These are phyloP conservation scores for Beta corolliflora DNA, from an alignment of 179 eudicot genomes.

Conservation along the genomic window DNA sequence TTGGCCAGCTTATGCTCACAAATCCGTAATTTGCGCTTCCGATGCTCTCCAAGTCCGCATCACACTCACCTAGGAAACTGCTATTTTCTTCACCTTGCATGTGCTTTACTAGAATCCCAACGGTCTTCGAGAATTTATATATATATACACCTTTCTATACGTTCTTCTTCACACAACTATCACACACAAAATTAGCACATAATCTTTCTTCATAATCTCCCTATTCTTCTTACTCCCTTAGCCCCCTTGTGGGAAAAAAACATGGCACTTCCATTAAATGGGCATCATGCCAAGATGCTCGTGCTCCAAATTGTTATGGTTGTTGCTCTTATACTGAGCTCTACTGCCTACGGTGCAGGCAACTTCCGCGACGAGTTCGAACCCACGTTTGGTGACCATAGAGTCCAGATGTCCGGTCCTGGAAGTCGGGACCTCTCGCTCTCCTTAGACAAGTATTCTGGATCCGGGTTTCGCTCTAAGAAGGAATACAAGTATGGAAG, in stretches of 20 bases:
- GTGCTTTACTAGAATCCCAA: neutral
- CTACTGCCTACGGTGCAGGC: slow-evolving; percentile 16
- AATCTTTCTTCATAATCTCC: neutral
- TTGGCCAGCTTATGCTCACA: no score
- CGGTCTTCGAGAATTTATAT: neutral
- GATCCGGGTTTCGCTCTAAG: slow-evolving; percentile 45
- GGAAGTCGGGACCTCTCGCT: slow-evolving; percentile 31
- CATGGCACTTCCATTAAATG: slow-evolving; percentile 8
- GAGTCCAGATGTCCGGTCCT: slow-evolving; percentile 25
- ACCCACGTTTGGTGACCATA: slow-evolving; percentile 40
- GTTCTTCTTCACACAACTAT: neutral
- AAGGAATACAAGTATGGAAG: slow-evolving; percentile 42
- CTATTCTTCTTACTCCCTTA: no score
- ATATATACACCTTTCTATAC: neutral
- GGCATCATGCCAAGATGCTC: neutral
- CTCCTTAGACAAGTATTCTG: slow-evolving; percentile 37
- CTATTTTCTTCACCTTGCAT: slow-evolving; percentile 2
- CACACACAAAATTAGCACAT: neutral
- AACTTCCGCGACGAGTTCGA: slow-evolving; percentile 41
- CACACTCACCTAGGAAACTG: slow-evolving; percentile 14
- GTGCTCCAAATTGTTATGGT: neutral
- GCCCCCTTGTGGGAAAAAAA: no score
- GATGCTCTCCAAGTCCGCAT: slow-evolving; percentile 1
- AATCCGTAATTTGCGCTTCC: neutral
- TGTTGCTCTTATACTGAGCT: neutral